Evolutionary conservation across 176 grass and related monocot genomes (phyloP).

Genomic region (Oryza australiensis): DNA sequence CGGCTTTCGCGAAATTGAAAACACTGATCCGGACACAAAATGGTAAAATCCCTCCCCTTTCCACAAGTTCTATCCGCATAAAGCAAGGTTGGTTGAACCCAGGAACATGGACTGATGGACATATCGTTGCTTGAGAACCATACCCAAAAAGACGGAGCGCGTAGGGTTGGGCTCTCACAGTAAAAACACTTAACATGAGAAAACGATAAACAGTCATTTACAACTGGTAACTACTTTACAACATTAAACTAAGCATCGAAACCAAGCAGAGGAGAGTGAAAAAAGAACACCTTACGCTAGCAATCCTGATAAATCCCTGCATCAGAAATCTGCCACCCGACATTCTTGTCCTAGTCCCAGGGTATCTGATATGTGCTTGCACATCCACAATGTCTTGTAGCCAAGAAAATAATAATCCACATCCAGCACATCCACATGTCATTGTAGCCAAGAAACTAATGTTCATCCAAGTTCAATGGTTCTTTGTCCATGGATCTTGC

Average conservation of each 20-base stretch:
- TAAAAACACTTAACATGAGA: background rate
- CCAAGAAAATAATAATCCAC: background rate
- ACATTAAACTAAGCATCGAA: slow-evolving; percentile 9
- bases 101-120: background rate
- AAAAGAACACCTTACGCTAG: background rate
- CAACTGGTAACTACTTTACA: background rate
- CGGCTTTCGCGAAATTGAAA: no score
- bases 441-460: background rate
- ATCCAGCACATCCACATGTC: no score
- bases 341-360: background rate
- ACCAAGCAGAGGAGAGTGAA: background rate
- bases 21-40: background rate
- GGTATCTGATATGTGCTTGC: background rate
- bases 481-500: background rate
- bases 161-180: background rate
- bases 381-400: background rate
- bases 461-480: background rate
- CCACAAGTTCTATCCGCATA: background rate
- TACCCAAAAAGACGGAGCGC: background rate
- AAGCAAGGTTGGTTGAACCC: background rate
- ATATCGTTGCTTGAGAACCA: background rate
- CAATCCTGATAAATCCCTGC: background rate
- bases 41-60: background rate
- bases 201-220: background rate
- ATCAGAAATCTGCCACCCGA: background rate